Conservation (phyloP, 1,284 basidiomycete species). For the Trichosporon sp. region DNA sequence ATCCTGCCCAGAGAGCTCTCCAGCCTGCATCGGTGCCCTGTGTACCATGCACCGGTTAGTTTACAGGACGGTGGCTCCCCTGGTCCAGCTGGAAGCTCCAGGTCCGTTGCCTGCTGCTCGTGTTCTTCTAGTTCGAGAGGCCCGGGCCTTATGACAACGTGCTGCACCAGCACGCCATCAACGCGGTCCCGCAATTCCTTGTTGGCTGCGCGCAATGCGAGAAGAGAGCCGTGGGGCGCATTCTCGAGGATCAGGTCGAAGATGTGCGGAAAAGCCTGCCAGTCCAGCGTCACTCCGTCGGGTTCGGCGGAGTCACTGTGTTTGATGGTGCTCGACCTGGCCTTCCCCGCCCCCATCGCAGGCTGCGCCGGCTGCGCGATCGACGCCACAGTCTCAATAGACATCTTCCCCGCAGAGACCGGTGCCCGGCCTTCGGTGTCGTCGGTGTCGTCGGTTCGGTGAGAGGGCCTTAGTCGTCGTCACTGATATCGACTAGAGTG, state of each 20-base stretch:
- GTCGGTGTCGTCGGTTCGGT: too few relatives aligned
- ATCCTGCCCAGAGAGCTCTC: not conserved
- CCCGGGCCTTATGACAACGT: not conserved
- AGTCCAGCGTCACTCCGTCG: slow-evolving; percentile 1
- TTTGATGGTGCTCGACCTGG: too few relatives aligned
- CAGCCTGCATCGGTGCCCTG: not conserved
- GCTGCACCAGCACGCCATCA: not conserved
- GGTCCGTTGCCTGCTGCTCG: too few relatives aligned
- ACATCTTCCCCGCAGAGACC: too few relatives aligned
- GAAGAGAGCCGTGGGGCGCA: not conserved
- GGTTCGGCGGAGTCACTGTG: too few relatives aligned
- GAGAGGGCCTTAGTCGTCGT: not conserved
- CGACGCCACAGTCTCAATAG: too few relatives aligned
- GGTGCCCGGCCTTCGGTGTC: too few relatives aligned
- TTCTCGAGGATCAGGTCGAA: not conserved
- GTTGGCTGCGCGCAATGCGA: slow-evolving; percentile 3
- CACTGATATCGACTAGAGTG: not conserved
- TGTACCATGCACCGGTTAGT: too few relatives aligned
- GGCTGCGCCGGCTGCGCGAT: too few relatives aligned
- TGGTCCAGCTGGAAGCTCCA: too few relatives aligned
- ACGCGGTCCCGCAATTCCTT: not conserved
- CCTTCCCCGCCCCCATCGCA: too few relatives aligned
- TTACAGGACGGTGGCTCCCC: too few relatives aligned
- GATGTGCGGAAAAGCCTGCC: slow-evolving; percentile 4
- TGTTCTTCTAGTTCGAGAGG: not conserved